Evolutionary conservation across 176 grass and related monocot species (phyloP).

Genomic region (Rhynchospora breviuscula): DNA sequence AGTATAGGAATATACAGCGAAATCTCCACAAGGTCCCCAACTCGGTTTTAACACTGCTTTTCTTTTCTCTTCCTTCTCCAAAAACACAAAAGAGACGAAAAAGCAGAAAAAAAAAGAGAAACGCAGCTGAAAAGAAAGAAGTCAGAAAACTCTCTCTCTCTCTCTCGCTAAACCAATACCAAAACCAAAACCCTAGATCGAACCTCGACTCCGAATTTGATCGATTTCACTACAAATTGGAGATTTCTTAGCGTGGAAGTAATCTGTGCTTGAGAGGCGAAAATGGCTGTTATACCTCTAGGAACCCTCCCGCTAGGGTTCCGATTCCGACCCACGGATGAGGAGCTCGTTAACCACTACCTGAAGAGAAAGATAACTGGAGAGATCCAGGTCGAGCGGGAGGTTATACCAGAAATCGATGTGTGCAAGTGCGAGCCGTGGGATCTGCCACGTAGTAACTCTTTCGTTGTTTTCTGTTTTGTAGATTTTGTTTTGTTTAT

Average conservation of each 20-base stretch:
- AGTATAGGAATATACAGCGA: constrained; percentile 6
- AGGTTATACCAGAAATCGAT: constrained; percentile 93
- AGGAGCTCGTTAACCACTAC: constrained; percentile 89
- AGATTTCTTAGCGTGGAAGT: constrained; percentile 15
- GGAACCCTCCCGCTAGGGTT: constrained; percentile 77
- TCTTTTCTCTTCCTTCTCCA: background rate
- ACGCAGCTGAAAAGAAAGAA: background rate
- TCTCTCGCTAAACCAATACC: constrained; percentile 1
- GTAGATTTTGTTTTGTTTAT: background rate
- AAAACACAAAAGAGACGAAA: background rate
- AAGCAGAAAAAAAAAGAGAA: constrained; percentile 4
- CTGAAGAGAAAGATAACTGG: constrained; percentile 94
- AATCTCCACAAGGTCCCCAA: constrained; percentile 6
- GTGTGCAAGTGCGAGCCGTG: constrained; percentile 99
- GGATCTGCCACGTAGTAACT: constrained; percentile 67
- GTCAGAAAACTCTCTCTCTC: background rate
- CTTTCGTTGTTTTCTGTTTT: background rate
- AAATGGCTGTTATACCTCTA: constrained; percentile 59
- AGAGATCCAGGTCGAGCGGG: constrained; percentile 47
- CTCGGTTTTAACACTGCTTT: constrained; percentile 10
- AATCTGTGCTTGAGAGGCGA: background rate
- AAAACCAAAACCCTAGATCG: constrained; percentile 31
- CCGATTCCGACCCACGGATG: constrained; percentile 92
- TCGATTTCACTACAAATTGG: background rate
- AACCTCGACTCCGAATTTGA: background rate